Evolutionary conservation across 1,284 basidiomycete species (phyloP).

Genomic region (Cystobasidium pallidum): DNA sequence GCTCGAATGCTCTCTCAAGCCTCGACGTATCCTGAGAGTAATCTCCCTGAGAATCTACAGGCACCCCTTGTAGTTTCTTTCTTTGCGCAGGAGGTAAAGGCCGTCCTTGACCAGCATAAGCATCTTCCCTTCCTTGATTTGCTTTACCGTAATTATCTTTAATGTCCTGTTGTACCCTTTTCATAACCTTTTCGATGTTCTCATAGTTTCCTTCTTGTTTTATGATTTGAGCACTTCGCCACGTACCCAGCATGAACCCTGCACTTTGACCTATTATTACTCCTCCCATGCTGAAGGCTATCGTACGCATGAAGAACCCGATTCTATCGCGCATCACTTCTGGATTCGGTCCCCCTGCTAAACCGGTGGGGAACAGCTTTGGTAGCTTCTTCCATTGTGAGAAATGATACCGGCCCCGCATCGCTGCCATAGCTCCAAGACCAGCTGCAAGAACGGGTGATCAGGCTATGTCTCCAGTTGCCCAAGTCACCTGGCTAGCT

Average conservation of each 20-base stretch:
- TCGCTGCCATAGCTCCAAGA: slow-evolving; percentile 32
- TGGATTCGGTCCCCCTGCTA: slow-evolving; percentile 15
- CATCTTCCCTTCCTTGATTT: slow-evolving; percentile 21
- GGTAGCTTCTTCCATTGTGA: slow-evolving; percentile 40
- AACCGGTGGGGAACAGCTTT: slow-evolving; percentile 26
- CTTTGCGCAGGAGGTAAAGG: slow-evolving; percentile 21
- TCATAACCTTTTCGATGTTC: slow-evolving; percentile 40
- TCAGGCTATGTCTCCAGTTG: background rate
- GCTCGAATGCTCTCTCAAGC: slow-evolving; percentile 28
- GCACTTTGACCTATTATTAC: slow-evolving; percentile 36
- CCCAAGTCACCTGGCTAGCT: background rate
- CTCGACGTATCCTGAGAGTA: slow-evolving; percentile 18
- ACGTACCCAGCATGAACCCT: slow-evolving; percentile 35
- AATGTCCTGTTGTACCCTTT: slow-evolving; percentile 41
- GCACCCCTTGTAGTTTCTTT: slow-evolving; percentile 25
- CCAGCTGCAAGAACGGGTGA: slow-evolving; percentile 6
- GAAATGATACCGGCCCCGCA: slow-evolving; percentile 28
- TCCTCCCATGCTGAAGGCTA: slow-evolving; percentile 33
- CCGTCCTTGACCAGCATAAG: slow-evolving; percentile 18
- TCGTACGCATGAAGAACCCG: slow-evolving; percentile 17
- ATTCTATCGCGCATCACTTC: slow-evolving; percentile 32
- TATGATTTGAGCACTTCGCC: slow-evolving; percentile 31
- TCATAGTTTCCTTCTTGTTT: slow-evolving; percentile 41
- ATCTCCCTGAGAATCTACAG: background rate
- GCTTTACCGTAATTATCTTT: slow-evolving; percentile 36